A percentile compares a stretch with the other conserved stretches of the same genome.
These are phyloP conservation scores for Borealophlyctis nickersoniae DNA, from an alignment of 192 early-diverging fungal species.

Conservation along the genomic window DNA sequence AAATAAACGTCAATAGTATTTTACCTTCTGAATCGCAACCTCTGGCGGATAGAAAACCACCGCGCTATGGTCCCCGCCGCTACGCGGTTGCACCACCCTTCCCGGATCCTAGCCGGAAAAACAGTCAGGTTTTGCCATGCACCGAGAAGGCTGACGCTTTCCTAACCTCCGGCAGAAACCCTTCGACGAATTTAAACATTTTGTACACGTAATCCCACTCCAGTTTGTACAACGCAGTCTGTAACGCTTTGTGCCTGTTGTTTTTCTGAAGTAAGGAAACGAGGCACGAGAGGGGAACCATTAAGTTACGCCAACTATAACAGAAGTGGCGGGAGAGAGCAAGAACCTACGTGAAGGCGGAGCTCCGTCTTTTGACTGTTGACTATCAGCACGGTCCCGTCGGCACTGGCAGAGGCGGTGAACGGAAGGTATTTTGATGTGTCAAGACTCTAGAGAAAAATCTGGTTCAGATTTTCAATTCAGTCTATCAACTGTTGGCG, in stretches of 20 bases:
- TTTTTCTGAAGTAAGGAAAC: not conserved
- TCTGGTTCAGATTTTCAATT: not conserved
- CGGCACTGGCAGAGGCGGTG: constrained; percentile 29
- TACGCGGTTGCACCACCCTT: constrained; percentile 19
- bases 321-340: not conserved
- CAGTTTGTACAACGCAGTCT: constrained; percentile 28
- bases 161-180: constrained; percentile 19
- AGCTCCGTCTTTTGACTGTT: constrained; percentile 23
- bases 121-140: not conserved
- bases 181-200: constrained; percentile 26
- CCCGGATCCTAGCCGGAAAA: constrained; percentile 5
- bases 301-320: not conserved
- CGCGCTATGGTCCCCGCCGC: constrained; percentile 15
- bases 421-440: constrained; percentile 30
- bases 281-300: not conserved
- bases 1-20: too few relatives aligned
- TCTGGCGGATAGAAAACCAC: constrained; percentile 30
- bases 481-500: not conserved
- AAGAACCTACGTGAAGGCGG: not conserved
- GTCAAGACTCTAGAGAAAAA: constrained; percentile 21
- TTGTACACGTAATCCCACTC: constrained; percentile 15
- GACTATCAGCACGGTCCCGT: constrained; percentile 34
- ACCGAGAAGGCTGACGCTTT: not conserved
- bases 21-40: constrained; percentile 39
- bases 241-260: constrained; percentile 14